A percentile compares a stretch with the other conserved stretches of the same genome.
Evolutionary conservation across 306 rosid genomes (phyloP).

Genomic region (Vigna hirtella): DNA sequence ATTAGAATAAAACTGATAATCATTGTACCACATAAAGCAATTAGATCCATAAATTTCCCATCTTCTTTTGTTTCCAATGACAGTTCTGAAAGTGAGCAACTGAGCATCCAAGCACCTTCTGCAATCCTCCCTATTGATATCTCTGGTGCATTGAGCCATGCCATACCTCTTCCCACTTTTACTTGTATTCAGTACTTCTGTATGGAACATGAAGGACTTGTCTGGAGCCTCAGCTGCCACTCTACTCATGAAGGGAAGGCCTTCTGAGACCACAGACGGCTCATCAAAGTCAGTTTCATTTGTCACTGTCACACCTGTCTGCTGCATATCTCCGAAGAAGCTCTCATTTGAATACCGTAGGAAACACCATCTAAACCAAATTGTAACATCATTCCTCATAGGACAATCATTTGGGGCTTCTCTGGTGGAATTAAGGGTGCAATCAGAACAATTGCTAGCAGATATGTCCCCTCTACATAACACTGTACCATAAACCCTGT

Average conservation of each 20-base stretch:
- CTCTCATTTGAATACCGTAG: conserved; percentile 53
- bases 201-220: conserved; percentile 49
- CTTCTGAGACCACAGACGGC: conserved; percentile 51
- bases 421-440: conserved; percentile 46
- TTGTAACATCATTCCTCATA: conserved; percentile 48
- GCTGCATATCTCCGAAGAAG: conserved; percentile 52
- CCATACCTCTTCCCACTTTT: conserved; percentile 61
- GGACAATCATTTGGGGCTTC: conserved; percentile 49
- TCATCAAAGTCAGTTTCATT: conserved; percentile 64
- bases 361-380: conserved; percentile 68
- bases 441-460: conserved; percentile 45
- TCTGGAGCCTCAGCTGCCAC: conserved; percentile 46
- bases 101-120: conserved; percentile 56
- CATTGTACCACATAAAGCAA: conserved; percentile 73
- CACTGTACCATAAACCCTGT: conserved; percentile 53
- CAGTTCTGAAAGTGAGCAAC: conserved; percentile 46
- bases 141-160: conserved; percentile 73
- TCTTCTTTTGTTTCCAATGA: conserved; percentile 58
- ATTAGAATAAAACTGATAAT: conserved; percentile 60
- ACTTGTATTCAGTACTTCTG: conserved; percentile 44
- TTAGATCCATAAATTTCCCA: conserved; percentile 66
- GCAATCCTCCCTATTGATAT: conserved; percentile 55
- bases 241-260: conserved; percentile 51
- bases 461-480: conserved; percentile 67
- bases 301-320: conserved; percentile 41